phyloP scores from a whole-genome alignment of 371 early-diverging fungal genomes.

The Chytridium lagenaria region DNA sequence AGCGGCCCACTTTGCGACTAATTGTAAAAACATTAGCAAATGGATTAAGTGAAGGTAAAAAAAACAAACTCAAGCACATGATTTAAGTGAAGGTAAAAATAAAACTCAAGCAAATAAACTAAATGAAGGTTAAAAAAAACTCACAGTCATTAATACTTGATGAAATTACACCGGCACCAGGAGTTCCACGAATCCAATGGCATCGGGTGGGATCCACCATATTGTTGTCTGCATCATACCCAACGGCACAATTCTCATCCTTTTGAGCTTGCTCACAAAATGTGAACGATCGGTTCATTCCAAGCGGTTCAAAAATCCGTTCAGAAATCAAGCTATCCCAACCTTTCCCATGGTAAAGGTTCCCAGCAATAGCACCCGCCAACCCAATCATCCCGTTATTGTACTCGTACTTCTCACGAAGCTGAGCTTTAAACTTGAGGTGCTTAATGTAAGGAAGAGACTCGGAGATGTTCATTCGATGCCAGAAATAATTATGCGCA shows the following conservation, averaged over 20 bases:
- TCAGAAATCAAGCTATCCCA: constrained; percentile 20
- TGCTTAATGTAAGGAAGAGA: neutral
- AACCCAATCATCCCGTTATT: constrained; percentile 19
- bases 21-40: neutral
- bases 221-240: neutral
- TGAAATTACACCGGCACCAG: too few relatives aligned
- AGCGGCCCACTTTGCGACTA: constrained; percentile 15
- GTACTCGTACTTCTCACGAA: constrained; percentile 29
- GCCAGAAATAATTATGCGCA: constrained; percentile 4
- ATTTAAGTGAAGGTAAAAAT: too few relatives aligned
- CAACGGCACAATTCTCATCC: neutral
- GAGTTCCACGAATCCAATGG: too few relatives aligned
- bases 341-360: constrained; percentile 11
- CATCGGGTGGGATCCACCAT: neutral
- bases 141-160: constrained; percentile 1
- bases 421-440: constrained; percentile 12
- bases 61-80: too few relatives aligned
- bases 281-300: constrained; percentile 18
- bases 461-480: neutral
- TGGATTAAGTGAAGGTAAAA: neutral
- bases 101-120: too few relatives aligned
- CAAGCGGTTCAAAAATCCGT: constrained; percentile 20
- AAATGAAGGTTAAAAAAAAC: too few relatives aligned
- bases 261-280: neutral
- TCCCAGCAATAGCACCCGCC: constrained; percentile 24